phyloP scores from a whole-genome alignment of 305 asterid genomes.

The Rubia peregrina region DNA sequence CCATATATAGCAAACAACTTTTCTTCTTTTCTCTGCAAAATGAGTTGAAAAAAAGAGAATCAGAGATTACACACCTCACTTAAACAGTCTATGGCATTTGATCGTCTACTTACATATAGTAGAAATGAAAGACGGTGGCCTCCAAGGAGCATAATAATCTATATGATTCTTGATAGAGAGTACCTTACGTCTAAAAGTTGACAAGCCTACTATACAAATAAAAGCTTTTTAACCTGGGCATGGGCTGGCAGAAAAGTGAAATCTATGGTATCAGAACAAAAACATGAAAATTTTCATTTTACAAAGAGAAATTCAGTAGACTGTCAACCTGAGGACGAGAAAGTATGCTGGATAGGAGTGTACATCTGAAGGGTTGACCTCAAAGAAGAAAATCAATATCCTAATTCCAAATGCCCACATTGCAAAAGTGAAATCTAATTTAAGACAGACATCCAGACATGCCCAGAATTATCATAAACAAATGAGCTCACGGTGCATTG shows the following conservation, averaged over 20 bases:
- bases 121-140: background rate
- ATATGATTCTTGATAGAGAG: background rate
- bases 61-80: background rate
- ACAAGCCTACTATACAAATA: background rate
- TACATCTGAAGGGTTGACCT: background rate
- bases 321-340: background rate
- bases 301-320: background rate
- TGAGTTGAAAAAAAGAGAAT: constrained; percentile 4
- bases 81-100: background rate
- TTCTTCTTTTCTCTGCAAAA: constrained; percentile 64
- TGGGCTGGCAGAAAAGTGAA: background rate
- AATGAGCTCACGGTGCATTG: background rate
- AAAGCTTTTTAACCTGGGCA: background rate
- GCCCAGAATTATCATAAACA: background rate
- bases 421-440: background rate
- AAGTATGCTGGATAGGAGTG: background rate
- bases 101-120: background rate
- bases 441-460: background rate
- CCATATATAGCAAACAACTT: constrained; percentile 59
- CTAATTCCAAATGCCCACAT: background rate
- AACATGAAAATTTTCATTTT: background rate
- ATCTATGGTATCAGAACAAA: background rate
- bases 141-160: background rate
- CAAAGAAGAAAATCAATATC: background rate
- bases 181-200: background rate